Conservation (phyloP, 805 yeast species). For the Candida xyloterini region DNA sequence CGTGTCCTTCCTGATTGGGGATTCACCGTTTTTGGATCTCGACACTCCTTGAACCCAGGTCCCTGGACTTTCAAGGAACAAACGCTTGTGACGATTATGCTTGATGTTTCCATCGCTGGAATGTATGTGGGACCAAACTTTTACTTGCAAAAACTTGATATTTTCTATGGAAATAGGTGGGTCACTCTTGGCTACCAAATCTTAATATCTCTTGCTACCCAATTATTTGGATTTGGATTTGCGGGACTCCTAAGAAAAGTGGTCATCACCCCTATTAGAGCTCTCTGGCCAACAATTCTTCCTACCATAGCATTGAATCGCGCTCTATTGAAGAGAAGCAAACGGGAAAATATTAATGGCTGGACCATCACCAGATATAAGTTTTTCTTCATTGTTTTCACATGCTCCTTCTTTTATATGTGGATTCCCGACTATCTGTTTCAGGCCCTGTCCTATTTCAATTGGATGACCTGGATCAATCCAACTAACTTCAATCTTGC, state of each 20-base stretch:
- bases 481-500: constrained; percentile 59
- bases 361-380: constrained; percentile 56
- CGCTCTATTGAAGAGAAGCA: constrained; percentile 46
- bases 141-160: constrained; percentile 29
- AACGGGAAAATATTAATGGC: constrained; percentile 49
- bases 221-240: constrained; percentile 62
- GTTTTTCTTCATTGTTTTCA: constrained; percentile 44
- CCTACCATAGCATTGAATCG: constrained; percentile 57
- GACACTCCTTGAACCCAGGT: constrained; percentile 51
- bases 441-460: constrained; percentile 56
- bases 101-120: constrained; percentile 34
- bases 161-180: constrained; percentile 33
- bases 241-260: constrained; percentile 62
- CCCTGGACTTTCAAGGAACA: constrained; percentile 67
- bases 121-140: constrained; percentile 37
- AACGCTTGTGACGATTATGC: constrained; percentile 53
- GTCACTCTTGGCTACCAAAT: constrained; percentile 46
- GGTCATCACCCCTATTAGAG: constrained; percentile 60
- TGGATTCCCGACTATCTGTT: constrained; percentile 63
- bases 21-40: constrained; percentile 37
- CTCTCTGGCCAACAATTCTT: constrained; percentile 69
- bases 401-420: constrained; percentile 38
- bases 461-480: constrained; percentile 66
- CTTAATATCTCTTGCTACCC: constrained; percentile 52
- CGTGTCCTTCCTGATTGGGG: constrained; percentile 39